These are phyloP conservation scores for Beauveria bassiana DNA, from an alignment of 2,329 filamentous ascomycete genomes.

Conservation along the genomic window DNA sequence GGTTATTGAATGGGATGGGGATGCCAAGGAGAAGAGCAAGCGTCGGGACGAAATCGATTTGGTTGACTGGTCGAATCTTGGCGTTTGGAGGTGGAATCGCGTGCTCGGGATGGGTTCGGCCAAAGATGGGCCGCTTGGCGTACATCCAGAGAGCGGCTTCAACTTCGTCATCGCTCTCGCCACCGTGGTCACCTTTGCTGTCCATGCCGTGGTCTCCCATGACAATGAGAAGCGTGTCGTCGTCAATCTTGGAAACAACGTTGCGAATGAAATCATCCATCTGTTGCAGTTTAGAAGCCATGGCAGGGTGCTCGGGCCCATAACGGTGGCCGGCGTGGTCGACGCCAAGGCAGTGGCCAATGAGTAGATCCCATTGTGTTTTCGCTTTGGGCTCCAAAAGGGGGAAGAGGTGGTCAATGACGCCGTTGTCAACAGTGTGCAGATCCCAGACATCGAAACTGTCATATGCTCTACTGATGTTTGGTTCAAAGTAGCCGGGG, in stretches of 20 bases:
- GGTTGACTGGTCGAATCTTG: constrained; percentile 66
- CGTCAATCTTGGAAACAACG: constrained; percentile 65
- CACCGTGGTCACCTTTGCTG: constrained; percentile 92
- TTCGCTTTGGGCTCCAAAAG: constrained; percentile 59
- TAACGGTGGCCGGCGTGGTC: constrained; percentile 97
- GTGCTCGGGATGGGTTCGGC: constrained; percentile 58
- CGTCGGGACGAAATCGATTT: constrained; percentile 95
- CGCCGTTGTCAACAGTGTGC: constrained; percentile 93
- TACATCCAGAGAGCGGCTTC: constrained; percentile 98
- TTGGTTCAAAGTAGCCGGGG: constrained; percentile 82
- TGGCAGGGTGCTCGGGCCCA: constrained; percentile 84
- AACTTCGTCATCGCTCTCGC: constrained; percentile 92
- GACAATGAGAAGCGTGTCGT: constrained; percentile 80
- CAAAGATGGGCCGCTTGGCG: constrained; percentile 79
- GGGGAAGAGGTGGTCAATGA: constrained; percentile 83
- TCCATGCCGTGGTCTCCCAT: constrained; percentile 99
- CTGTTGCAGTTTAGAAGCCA: constrained; percentile 82
- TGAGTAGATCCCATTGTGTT: constrained; percentile 82
- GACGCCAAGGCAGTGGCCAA: constrained; percentile 90
- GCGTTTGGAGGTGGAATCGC: constrained; percentile 58
- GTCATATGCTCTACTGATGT: constrained; percentile 83
- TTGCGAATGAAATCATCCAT: constrained; percentile 78
- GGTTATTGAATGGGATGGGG: constrained; percentile 92
- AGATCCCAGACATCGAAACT: constrained; percentile 98
- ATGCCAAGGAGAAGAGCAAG: constrained; percentile 80